Conservation (phyloP, 345 rosid species). For the Barbarea vulgaris region DNA sequence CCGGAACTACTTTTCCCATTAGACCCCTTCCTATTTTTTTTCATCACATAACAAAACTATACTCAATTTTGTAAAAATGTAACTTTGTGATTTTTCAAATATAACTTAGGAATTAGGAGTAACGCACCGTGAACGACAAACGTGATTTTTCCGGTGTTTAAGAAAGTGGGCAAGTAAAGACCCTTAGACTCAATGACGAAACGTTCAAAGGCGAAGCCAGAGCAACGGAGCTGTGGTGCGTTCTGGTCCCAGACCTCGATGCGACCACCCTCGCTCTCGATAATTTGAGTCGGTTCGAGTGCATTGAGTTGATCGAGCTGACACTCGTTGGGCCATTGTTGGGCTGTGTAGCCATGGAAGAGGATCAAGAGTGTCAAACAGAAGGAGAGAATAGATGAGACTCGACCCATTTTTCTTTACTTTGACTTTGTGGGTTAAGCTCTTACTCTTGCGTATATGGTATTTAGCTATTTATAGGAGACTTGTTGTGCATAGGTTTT, state of each 20-base stretch:
- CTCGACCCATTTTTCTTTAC: constrained; percentile 20
- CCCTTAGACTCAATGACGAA: constrained; percentile 52
- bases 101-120: background rate
- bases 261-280: constrained; percentile 56
- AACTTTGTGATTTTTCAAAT: background rate
- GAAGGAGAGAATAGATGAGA: constrained; percentile 39
- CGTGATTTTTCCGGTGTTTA: constrained; percentile 47
- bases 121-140: constrained; percentile 53
- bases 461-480: constrained; percentile 26
- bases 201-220: constrained; percentile 53
- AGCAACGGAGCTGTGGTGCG: constrained; percentile 61
- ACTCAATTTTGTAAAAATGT: too few relatives aligned
- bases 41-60: too few relatives aligned
- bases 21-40: constrained; percentile 47
- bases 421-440: constrained; percentile 1
- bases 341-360: constrained; percentile 48
- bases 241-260: constrained; percentile 58
- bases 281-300: constrained; percentile 47
- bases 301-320: constrained; percentile 52
- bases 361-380: constrained; percentile 48
- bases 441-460: background rate
- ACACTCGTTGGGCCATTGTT: constrained; percentile 48
- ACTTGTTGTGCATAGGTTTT: background rate
- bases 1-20: constrained; percentile 48
- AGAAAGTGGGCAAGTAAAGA: constrained; percentile 56